phyloP scores from a whole-genome alignment of 805 yeast species.

The Starmera amethionina region DNA sequence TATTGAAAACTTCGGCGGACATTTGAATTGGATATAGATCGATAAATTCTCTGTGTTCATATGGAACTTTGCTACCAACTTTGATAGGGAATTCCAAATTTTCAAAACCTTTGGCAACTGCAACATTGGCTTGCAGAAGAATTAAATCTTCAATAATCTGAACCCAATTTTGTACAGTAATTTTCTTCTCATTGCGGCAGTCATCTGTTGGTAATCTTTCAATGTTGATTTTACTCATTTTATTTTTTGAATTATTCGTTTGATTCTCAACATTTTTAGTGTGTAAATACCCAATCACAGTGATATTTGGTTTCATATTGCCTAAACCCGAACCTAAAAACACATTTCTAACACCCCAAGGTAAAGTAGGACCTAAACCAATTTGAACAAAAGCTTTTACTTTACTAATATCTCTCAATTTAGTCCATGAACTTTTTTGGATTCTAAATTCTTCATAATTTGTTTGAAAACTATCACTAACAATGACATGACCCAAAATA shows the following conservation, averaged over 20 bases:
- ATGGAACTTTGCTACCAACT: constrained; percentile 20
- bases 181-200: constrained; percentile 60
- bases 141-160: constrained; percentile 84
- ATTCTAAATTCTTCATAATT: constrained; percentile 59
- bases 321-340: constrained; percentile 94
- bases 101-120: constrained; percentile 85
- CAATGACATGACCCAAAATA: constrained; percentile 83
- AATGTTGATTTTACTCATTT: constrained; percentile 19
- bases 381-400: constrained; percentile 94
- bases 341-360: constrained; percentile 94
- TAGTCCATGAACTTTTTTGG: constrained; percentile 76
- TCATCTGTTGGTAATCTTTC: constrained; percentile 66
- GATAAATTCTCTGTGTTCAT: constrained; percentile 41
- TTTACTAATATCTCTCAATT: constrained; percentile 64
- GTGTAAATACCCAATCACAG: constrained; percentile 85
- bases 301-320: constrained; percentile 95
- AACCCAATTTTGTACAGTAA: constrained; percentile 79
- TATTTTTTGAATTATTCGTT: constrained; percentile 1
- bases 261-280: constrained; percentile 17
- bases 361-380: constrained; percentile 74
- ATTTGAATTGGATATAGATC: constrained; percentile 96
- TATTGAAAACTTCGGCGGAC: constrained; percentile 71
- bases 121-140: constrained; percentile 83
- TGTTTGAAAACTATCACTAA: constrained; percentile 51
- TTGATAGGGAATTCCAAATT: constrained; percentile 52